These are phyloP conservation scores for Amphicarpaea edgeworthii DNA, from an alignment of 306 rosid species.

Conservation along the genomic window DNA sequence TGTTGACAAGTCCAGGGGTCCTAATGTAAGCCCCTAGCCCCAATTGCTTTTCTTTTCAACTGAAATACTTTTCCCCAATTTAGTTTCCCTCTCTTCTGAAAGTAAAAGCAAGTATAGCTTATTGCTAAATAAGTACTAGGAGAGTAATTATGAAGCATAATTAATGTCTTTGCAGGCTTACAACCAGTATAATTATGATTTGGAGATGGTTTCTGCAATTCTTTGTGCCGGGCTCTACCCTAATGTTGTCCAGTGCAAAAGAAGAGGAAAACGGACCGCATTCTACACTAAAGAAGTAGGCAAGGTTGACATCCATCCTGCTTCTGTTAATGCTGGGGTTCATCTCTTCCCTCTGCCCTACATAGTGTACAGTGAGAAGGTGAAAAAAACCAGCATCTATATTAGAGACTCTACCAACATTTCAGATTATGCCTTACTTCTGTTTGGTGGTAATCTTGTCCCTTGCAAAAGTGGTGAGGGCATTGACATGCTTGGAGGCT, in stretches of 20 bases:
- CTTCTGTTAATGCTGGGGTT: slow-evolving; percentile 92
- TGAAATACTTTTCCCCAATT: slow-evolving; percentile 11
- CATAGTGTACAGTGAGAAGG: slow-evolving; percentile 96
- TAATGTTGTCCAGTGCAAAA: slow-evolving; percentile 95
- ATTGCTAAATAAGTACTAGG: background rate
- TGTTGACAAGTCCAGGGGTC: slow-evolving; percentile 86
- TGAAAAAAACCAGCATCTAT: slow-evolving; percentile 80
- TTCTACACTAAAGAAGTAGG: slow-evolving; percentile 96
- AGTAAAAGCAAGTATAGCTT: slow-evolving; percentile 3
- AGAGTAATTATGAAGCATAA: slow-evolving; percentile 1
- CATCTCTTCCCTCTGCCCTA: slow-evolving; percentile 95
- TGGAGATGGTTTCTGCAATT: slow-evolving; percentile 96
- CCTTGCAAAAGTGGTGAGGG: slow-evolving; percentile 82
- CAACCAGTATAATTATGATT: slow-evolving; percentile 84
- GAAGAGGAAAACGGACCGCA: slow-evolving; percentile 85
- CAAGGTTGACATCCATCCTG: slow-evolving; percentile 94
- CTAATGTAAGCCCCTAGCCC: slow-evolving; percentile 60
- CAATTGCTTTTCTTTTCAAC: slow-evolving; percentile 25
- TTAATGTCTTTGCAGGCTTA: slow-evolving; percentile 69
- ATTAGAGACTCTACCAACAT: slow-evolving; percentile 89
- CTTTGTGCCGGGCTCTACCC: slow-evolving; percentile 97
- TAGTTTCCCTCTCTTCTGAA: slow-evolving; percentile 19
- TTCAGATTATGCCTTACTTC: slow-evolving; percentile 89
- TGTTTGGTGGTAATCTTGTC: slow-evolving; percentile 85
- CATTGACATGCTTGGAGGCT: slow-evolving; percentile 98